Evolutionary conservation across 2,329 filamentous ascomycete genomes (phyloP).

Genomic region (Scedosporium boydii): DNA sequence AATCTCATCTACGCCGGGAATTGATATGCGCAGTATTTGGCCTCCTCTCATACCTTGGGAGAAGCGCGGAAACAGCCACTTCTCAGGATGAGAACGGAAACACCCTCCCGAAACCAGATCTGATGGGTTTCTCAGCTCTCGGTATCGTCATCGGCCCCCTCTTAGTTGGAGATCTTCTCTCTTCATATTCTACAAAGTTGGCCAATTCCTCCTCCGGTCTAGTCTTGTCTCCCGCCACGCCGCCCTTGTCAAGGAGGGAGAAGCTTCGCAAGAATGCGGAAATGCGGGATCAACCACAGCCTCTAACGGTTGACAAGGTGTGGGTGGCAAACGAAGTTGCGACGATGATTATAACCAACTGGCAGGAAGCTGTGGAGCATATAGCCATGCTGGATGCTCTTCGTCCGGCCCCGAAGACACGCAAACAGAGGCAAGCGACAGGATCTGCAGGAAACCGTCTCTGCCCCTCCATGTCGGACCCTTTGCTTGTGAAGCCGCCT

Average conservation of each 20-base stretch:
- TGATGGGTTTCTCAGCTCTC: constrained; percentile 56
- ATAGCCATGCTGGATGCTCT: constrained; percentile 34
- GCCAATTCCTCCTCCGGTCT: constrained; percentile 23
- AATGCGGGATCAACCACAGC: constrained; percentile 1
- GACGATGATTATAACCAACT: constrained; percentile 57
- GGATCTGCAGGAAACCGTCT: neutral
- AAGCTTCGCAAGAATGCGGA: neutral
- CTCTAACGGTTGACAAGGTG: constrained; percentile 42
- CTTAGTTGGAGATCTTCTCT: constrained; percentile 47
- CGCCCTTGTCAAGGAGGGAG: constrained; percentile 22
- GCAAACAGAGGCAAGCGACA: neutral
- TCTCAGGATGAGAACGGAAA: constrained; percentile 41
- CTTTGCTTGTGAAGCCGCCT: neutral
- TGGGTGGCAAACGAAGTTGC: constrained; percentile 48
- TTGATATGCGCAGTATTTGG: constrained; percentile 60
- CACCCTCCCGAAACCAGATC: constrained; percentile 43
- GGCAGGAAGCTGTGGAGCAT: constrained; percentile 54
- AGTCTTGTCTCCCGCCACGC: constrained; percentile 30
- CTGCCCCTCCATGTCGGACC: neutral
- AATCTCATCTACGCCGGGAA: constrained; percentile 50
- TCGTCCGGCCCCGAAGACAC: neutral
- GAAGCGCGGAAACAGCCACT: constrained; percentile 42
- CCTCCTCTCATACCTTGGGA: constrained; percentile 50
- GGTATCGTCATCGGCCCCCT: constrained; percentile 58
- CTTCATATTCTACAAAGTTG: constrained; percentile 38